These are phyloP conservation scores for Thermomyces lanuginosus DNA, from an alignment of 2,329 filamentous ascomycete species.

Conservation along the genomic window DNA sequence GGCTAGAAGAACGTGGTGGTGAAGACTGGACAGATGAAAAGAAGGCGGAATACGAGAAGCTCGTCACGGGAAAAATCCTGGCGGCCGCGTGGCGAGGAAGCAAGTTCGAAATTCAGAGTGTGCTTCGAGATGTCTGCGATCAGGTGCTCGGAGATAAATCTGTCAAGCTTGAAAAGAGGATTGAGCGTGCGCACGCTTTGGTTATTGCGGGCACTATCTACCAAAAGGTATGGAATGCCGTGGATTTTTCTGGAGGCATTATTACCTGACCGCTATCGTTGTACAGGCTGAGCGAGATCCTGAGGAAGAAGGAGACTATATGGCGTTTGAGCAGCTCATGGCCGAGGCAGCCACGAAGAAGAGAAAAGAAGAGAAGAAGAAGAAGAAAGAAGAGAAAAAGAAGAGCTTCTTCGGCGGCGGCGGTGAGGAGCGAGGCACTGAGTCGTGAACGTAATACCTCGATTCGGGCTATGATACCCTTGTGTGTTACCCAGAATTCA, in stretches of 20 bases:
- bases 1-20: conserved; percentile 81
- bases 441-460: too few relatives aligned
- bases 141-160: conserved; percentile 63
- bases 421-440: too few relatives aligned
- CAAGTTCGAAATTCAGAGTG: conserved; percentile 96
- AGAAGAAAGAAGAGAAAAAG: conserved; percentile 40
- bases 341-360: conserved; percentile 94
- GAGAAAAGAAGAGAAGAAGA: conserved; percentile 61
- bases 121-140: conserved; percentile 88
- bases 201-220: conserved; percentile 82
- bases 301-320: conserved; percentile 95
- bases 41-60: conserved; percentile 85
- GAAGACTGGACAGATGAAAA: conserved; percentile 98
- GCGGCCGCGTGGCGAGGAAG: conserved; percentile 90
- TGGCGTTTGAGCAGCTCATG: conserved; percentile 96
- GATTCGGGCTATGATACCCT: too few relatives aligned
- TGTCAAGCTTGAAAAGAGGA: conserved; percentile 64
- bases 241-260: not conserved
- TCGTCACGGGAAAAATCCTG: conserved; percentile 93
- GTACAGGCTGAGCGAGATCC: conserved; percentile 66
- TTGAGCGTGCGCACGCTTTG: conserved; percentile 82
- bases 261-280: conserved; percentile 3
- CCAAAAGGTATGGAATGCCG: conserved; percentile 47
- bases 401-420: too few relatives aligned
- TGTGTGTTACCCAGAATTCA: too few relatives aligned